Conservation (phyloP, 495 filamentous ascomycete genomes). For the Aspergillus heteromorphus region DNA sequence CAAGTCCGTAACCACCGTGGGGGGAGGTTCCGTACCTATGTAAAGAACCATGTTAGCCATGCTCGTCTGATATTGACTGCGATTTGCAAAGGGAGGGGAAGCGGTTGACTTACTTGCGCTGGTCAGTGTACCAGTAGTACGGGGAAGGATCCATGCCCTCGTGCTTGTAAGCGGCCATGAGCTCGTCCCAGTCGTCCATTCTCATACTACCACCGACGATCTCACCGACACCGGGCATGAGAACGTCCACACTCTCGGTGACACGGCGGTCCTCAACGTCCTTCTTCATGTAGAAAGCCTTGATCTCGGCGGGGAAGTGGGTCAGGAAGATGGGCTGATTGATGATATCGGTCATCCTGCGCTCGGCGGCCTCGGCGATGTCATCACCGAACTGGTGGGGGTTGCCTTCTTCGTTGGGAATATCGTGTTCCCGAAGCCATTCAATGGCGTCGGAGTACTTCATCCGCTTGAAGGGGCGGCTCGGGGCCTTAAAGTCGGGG, state of each 20-base stretch:
- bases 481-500: conserved; percentile 75
- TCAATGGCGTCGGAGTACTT: conserved; percentile 89
- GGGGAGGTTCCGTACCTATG: conserved; percentile 85
- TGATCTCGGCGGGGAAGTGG: conserved; percentile 95
- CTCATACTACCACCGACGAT: conserved; percentile 97
- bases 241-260: conserved; percentile 90
- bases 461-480: conserved; percentile 91
- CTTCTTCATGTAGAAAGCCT: conserved; percentile 99
- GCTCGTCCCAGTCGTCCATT: conserved; percentile 87
- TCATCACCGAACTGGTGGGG: conserved; percentile 92
- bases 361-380: conserved; percentile 96
- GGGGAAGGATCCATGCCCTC: conserved; percentile 78
- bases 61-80: not conserved
- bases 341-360: conserved; percentile 94
- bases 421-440: conserved; percentile 85
- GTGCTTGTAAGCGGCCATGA: conserved; percentile 81
- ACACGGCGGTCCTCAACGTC: conserved; percentile 75
- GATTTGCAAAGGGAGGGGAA: not conserved
- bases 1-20: conserved; percentile 93
- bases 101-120: conserved; percentile 73
- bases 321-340: conserved; percentile 93
- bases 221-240: conserved; percentile 97
- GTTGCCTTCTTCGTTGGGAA: conserved; percentile 86
- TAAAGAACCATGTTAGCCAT: not conserved
- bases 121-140: conserved; percentile 99